Percentiles rank a stretch among this genome's conserved stretches.
These are phyloP conservation scores for Rosa lucieae DNA, from an alignment of 306 rosid species.

Conservation along the genomic window DNA sequence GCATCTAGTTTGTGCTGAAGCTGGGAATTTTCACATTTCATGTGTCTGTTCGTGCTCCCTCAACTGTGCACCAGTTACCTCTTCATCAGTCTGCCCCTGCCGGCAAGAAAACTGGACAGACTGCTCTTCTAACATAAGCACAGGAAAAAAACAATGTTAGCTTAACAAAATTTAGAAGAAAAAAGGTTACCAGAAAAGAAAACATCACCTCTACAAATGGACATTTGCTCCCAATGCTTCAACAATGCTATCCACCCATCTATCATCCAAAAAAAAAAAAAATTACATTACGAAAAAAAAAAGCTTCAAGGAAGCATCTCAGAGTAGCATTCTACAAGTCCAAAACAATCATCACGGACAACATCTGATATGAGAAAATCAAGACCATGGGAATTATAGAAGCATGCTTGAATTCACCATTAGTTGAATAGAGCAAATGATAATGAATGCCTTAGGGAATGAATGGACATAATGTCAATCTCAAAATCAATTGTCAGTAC, in stretches of 20 bases:
- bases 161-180: slow-evolving; percentile 10
- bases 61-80: neutral
- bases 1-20: slow-evolving; percentile 5
- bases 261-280: slow-evolving; percentile 30
- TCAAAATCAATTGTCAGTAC: neutral
- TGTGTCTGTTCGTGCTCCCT: neutral
- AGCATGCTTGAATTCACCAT: neutral
- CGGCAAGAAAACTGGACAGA: slow-evolving; percentile 13
- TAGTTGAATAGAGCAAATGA: neutral
- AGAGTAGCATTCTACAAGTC: neutral
- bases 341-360: neutral
- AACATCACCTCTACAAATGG: slow-evolving; percentile 19
- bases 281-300: neutral
- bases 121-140: neutral
- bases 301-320: neutral
- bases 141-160: slow-evolving; percentile 7
- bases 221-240: slow-evolving; percentile 63
- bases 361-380: neutral
- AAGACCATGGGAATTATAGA: neutral
- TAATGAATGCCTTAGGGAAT: neutral
- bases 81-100: neutral
- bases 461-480: neutral
- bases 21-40: neutral
- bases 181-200: slow-evolving; percentile 40
- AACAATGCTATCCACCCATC: slow-evolving; percentile 90